Base-by-base conservation (phyloP, 495 filamentous ascomycete genomes). In the Lophium mytilinum region DNA sequence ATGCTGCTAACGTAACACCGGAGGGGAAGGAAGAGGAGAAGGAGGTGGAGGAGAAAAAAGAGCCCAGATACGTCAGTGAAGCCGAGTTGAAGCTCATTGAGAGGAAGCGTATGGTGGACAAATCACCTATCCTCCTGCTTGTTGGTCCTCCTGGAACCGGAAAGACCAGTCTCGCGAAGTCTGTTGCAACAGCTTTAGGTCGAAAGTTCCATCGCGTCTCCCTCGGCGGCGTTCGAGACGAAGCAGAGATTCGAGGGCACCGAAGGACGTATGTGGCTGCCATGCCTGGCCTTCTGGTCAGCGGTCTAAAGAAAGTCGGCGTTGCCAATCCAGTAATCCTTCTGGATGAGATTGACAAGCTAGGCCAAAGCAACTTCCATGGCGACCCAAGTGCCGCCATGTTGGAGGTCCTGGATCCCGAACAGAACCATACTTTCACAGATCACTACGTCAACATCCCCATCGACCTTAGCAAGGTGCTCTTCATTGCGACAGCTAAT, bases 401-500 rank as follows among this genome's bases (percentile, higher is more conserved):
- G 90, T 82, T 99, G 12, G 94, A 99, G 71, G 94, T 99, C 11
- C 80, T 99, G 19, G 94, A 99, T 66, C 94, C 94, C 8, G 94
- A 99, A 69, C 94, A 99, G 72, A 99, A 99, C 64, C 78, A 95
- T 71, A 83, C 83, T 14, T 99, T 99, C 72, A 86, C 80, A 11
- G 94, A 99, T 64, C 94, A 99, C 71, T 99, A 97, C 71, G 83
- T 99, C 71, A 91, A 88, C 65, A 90, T 96, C 47, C 94, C 94
- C 3, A 88, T 97, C 56, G 94, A 99, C 69, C 75, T 99, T 37
- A 94, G 88, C 73, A 95, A 95, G 72, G 87, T 99, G 15, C 80
- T 97, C 8, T 99, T 99, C 73, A 95, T 99, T 60, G 93, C 93
- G n/a, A 99, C 93, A 9, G 93, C 93, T 15, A 99, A 99, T 72